A percentile compares a stretch with the other conserved stretches of the same genome.
Evolutionary conservation across 1,139 yeast species (phyloP).

Genomic region (Debaryomyces nepalensis): DNA sequence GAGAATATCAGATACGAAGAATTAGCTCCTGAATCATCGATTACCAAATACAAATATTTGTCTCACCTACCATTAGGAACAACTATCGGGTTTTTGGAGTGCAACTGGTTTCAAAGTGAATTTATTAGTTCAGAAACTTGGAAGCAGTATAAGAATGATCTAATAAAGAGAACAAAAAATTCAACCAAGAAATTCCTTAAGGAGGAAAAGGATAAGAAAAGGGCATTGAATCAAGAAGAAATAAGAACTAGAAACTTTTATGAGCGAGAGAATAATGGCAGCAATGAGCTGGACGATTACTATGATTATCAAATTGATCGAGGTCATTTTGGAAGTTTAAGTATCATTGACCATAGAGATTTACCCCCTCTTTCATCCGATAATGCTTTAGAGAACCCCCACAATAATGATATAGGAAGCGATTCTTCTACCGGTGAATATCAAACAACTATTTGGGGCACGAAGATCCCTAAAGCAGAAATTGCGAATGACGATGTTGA

Average conservation of each 20-base stretch:
- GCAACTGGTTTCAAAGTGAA: slow-evolving; percentile 70
- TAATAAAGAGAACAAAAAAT: slow-evolving; percentile 61
- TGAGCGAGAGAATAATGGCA: slow-evolving; percentile 55
- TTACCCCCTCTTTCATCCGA: slow-evolving; percentile 27
- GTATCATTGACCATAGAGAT: slow-evolving; percentile 37
- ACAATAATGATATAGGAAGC: slow-evolving; percentile 7
- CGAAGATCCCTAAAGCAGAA: slow-evolving; percentile 52
- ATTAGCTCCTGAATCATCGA: slow-evolving; percentile 52
- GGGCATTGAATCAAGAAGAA: slow-evolving; percentile 69
- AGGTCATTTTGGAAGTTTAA: slow-evolving; percentile 35
- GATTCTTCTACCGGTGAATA: slow-evolving; percentile 19
- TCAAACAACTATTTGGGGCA: slow-evolving; percentile 65
- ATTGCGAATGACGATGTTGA: slow-evolving; percentile 29
- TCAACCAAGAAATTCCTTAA: slow-evolving; percentile 57
- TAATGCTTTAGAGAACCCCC: neutral
- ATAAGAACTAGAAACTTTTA: slow-evolving; percentile 58
- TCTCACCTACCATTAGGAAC: slow-evolving; percentile 86
- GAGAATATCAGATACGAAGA: slow-evolving; percentile 75
- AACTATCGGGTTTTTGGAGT: slow-evolving; percentile 79
- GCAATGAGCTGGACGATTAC: slow-evolving; percentile 20
- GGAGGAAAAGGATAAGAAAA: slow-evolving; percentile 67
- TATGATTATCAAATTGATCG: slow-evolving; percentile 14
- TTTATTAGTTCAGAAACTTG: slow-evolving; percentile 54
- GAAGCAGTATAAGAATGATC: slow-evolving; percentile 58
- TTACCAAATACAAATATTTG: slow-evolving; percentile 71